A percentile compares a stretch with the other conserved stretches of the same genome.
Conservation (phyloP, 805 yeast genomes). For the Starmerella vitae region DNA sequence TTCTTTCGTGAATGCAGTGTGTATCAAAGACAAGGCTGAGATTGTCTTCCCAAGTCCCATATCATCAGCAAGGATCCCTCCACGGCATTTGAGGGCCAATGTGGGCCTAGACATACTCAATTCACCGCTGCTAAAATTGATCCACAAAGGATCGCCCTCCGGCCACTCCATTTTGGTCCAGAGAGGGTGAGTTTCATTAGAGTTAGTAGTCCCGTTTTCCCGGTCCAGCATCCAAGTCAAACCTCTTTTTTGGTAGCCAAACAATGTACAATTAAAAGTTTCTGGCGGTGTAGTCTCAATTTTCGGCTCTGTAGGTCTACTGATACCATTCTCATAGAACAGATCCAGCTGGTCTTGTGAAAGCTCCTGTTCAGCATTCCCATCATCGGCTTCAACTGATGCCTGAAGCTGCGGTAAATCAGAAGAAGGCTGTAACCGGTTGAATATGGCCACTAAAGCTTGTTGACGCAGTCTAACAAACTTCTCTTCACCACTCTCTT, state of each 20-base stretch:
- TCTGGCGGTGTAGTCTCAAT: constrained; percentile 48
- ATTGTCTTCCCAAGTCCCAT: constrained; percentile 95
- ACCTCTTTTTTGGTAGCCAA: constrained; percentile 76
- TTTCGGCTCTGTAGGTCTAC: constrained; percentile 16
- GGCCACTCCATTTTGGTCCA: constrained; percentile 82
- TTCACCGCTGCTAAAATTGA: constrained; percentile 68
- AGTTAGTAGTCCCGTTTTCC: constrained; percentile 39
- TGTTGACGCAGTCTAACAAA: constrained; percentile 39
- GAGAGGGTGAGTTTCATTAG: constrained; percentile 50
- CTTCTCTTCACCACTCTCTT: constrained; percentile 44
- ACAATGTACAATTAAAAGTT: constrained; percentile 43
- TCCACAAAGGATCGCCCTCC: constrained; percentile 40
- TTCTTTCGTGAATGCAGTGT: constrained; percentile 31
- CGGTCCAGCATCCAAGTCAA: constrained; percentile 79
- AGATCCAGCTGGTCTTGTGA: constrained; percentile 60
- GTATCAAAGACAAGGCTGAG: constrained; percentile 60
- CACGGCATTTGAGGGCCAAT: constrained; percentile 45
- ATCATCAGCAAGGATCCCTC: constrained; percentile 90
- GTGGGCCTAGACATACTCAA: constrained; percentile 56
- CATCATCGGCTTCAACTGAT: constrained; percentile 19
- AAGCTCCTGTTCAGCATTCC: constrained; percentile 34
- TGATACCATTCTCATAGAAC: constrained; percentile 47
- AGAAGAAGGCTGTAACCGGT: constrained; percentile 28
- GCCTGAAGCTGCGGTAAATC: constrained; percentile 2
- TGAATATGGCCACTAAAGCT: constrained; percentile 44